These are phyloP conservation scores for Arthrobotrys conoides DNA, from an alignment of 2,329 filamentous ascomycete genomes.

Conservation along the genomic window DNA sequence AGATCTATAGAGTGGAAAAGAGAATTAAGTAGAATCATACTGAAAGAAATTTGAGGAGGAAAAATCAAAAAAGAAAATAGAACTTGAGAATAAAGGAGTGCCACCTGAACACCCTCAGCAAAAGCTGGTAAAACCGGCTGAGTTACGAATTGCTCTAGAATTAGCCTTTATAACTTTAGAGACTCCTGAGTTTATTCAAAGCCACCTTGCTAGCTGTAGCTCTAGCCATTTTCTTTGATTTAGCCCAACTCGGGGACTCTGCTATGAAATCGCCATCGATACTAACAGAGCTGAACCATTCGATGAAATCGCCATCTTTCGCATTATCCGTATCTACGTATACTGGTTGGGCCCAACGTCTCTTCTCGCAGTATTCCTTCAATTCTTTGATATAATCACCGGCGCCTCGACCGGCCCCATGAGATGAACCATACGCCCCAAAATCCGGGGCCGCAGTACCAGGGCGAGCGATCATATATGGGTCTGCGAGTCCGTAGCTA, in stretches of 20 bases:
- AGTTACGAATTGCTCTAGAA: not conserved
- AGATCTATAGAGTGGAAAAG: no score
- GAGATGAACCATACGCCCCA: slow-evolving; percentile 20
- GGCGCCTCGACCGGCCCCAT: not conserved
- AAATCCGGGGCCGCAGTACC: slow-evolving; percentile 47
- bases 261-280: slow-evolving; percentile 58
- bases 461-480: slow-evolving; percentile 38
- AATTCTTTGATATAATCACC: slow-evolving; percentile 46
- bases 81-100: no score
- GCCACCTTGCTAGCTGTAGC: slow-evolving; percentile 46
- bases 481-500: slow-evolving; percentile 37
- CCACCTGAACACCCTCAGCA: no score
- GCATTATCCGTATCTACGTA: slow-evolving; percentile 60
- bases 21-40: no score
- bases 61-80: no score
- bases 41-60: no score
- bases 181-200: slow-evolving; percentile 20
- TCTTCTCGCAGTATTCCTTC: slow-evolving; percentile 55
- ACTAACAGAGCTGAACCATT: slow-evolving; percentile 61
- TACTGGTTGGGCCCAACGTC: slow-evolving; percentile 23
- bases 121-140: not conserved
- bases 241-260: slow-evolving; percentile 20
- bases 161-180: not conserved
- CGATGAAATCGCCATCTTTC: slow-evolving; percentile 59
- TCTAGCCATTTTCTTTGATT: slow-evolving; percentile 49